These are phyloP conservation scores for Adansonia gregorii DNA, from an alignment of 441 rosid genomes.

Conservation along the genomic window DNA sequence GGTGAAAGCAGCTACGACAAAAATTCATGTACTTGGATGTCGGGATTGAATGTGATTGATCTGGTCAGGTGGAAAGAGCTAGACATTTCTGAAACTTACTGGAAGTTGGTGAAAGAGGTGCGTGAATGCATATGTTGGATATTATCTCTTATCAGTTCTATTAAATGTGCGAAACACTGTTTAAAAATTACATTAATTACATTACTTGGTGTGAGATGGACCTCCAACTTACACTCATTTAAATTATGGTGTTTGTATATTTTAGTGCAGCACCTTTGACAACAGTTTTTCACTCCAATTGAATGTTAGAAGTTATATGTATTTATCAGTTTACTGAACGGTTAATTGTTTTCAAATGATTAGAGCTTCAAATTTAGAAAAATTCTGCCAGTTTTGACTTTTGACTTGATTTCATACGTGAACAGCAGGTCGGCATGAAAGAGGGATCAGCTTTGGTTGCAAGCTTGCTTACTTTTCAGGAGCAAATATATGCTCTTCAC, in stretches of 20 bases:
- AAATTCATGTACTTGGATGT: constrained; percentile 86
- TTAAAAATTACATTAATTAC: background rate
- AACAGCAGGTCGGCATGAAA: constrained; percentile 49
- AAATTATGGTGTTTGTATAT: background rate
- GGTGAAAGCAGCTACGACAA: constrained; percentile 46
- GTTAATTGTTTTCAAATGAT: background rate
- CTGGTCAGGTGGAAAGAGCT: constrained; percentile 83
- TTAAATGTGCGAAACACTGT: constrained; percentile 1
- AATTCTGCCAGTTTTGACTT: constrained; percentile 20
- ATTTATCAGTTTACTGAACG: constrained; percentile 11
- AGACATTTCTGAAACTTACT: constrained; percentile 69
- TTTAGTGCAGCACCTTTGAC: background rate
- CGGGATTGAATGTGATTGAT: constrained; percentile 90
- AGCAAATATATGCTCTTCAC: constrained; percentile 65
- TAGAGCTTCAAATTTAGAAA: background rate
- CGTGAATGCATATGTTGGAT: constrained; percentile 30
- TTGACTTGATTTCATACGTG: constrained; percentile 21
- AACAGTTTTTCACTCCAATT: background rate
- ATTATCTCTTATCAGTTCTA: constrained; percentile 13
- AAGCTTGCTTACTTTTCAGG: constrained; percentile 80
- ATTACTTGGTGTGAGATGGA: constrained; percentile 7
- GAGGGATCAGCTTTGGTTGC: constrained; percentile 55
- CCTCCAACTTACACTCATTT: background rate
- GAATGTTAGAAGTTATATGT: background rate
- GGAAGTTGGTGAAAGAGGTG: constrained; percentile 65